Evolutionary conservation across 352 stramenopile species (phyloP).

Genomic region (Pythium chondricola): DNA sequence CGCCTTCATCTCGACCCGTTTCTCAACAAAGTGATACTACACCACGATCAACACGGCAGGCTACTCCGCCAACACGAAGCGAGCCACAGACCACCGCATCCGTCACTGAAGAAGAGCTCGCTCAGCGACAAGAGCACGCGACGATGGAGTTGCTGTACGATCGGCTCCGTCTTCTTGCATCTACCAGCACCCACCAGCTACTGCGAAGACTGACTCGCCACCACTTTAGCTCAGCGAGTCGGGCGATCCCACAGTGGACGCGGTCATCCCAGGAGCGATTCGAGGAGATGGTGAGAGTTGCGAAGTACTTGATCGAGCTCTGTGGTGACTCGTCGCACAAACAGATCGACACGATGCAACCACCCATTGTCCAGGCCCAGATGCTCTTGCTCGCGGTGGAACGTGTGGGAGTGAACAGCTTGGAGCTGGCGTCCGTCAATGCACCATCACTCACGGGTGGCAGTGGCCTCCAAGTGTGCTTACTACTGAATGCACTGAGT

Average conservation of each 20-base stretch:
- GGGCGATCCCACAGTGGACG: conserved; percentile 8
- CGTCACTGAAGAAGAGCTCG: conserved; percentile 20
- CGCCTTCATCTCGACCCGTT: conserved; percentile 16
- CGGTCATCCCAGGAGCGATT: conserved; percentile 31
- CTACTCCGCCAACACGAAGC: too few relatives aligned
- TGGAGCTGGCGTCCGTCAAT: conserved; percentile 24
- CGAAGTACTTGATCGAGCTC: conserved; percentile 36
- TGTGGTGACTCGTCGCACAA: neutral
- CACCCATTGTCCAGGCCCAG: conserved; percentile 29
- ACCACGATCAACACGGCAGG: neutral
- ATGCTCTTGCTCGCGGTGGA: conserved; percentile 50
- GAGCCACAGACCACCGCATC: conserved; percentile 4
- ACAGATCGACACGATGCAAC: conserved; percentile 1
- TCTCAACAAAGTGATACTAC: conserved; percentile 13
- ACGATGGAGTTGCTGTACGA: conserved; percentile 72
- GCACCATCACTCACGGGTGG: conserved; percentile 36
- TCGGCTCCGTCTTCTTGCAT: conserved; percentile 43
- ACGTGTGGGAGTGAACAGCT: conserved; percentile 28
- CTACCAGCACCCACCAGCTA: conserved; percentile 12
- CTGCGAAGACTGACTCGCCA: conserved; percentile 33
- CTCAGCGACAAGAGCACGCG: conserved; percentile 26
- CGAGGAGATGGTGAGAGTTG: conserved; percentile 37
- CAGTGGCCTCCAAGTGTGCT: conserved; percentile 40
- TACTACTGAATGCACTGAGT: conserved; percentile 43
- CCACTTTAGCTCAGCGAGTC: conserved; percentile 38